These are phyloP conservation scores for Ophiostoma australiae DNA, from an alignment of 2,329 filamentous ascomycete species.

Conservation along the genomic window DNA sequence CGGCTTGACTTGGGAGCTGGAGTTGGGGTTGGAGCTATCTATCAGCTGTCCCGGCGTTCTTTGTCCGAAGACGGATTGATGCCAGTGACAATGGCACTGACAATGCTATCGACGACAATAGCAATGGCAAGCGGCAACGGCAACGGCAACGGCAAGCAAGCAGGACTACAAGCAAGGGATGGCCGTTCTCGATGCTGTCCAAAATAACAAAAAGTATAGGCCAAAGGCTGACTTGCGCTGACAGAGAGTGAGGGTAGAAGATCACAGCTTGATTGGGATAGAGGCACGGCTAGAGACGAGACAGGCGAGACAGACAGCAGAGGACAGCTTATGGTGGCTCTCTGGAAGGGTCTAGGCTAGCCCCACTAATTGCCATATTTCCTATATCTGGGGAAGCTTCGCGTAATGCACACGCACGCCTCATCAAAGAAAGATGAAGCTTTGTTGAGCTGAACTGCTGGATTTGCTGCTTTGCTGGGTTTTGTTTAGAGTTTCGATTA, in stretches of 20 bases:
- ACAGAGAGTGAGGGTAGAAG: background rate
- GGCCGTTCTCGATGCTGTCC: background rate
- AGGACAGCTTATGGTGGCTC: background rate
- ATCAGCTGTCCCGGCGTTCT: background rate
- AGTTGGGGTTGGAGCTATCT: background rate
- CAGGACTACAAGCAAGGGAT: background rate
- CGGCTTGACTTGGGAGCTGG: background rate
- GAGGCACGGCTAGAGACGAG: background rate
- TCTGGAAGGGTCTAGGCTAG: background rate
- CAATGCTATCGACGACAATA: slow-evolving; percentile 8
- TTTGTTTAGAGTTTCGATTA: background rate
- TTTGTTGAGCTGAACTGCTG: background rate
- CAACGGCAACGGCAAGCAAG: background rate
- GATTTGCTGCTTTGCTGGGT: background rate
- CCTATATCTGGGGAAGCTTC: background rate
- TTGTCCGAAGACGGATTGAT: slow-evolving; percentile 1
- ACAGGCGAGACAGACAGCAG: background rate
- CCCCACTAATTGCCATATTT: background rate
- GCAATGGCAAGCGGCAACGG: background rate
- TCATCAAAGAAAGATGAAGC: background rate
- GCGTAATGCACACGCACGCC: background rate
- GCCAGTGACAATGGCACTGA: background rate
- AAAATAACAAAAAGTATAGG: background rate
- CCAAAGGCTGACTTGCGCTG: background rate
- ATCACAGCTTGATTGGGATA: slow-evolving; percentile 1